phyloP scores from a whole-genome alignment of 176 grass and related monocot genomes.

The Bothriochloa decipiens region DNA sequence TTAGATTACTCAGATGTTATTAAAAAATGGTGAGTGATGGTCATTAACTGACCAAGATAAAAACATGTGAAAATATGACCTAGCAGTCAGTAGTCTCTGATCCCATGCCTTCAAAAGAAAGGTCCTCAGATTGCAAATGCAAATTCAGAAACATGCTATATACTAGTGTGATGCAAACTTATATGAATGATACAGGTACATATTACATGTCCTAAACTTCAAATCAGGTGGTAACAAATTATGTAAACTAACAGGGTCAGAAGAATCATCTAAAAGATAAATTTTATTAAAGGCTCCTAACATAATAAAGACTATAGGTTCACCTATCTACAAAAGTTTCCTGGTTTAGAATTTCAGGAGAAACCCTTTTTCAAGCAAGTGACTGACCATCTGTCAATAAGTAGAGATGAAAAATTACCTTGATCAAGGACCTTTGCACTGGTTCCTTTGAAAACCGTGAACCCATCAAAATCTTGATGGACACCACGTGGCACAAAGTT shows the following conservation, averaged over 20 bases:
- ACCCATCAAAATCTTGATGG: constrained; percentile 64
- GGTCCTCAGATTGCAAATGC: neutral
- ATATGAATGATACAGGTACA: constrained; percentile 5
- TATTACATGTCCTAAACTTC: constrained; percentile 10
- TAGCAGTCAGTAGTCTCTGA: constrained; percentile 25
- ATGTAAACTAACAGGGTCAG: neutral
- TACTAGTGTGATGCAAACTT: neutral
- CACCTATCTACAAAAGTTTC: constrained; percentile 8
- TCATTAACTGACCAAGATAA: neutral
- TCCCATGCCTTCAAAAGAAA: neutral
- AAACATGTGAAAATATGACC: constrained; percentile 16
- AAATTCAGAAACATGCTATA: constrained; percentile 4
- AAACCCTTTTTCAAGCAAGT: constrained; percentile 12
- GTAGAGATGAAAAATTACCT: constrained; percentile 51
- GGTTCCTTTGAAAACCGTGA: constrained; percentile 59
- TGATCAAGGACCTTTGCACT: constrained; percentile 64
- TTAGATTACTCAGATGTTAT: constrained; percentile 9
- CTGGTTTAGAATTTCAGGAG: constrained; percentile 7
- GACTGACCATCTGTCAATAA: constrained; percentile 4
- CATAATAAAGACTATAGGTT: neutral
- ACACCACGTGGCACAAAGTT: constrained; percentile 37
- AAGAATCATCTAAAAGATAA: constrained; percentile 14
- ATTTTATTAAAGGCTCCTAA: neutral
- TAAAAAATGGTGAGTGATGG: neutral
- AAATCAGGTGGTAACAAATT: neutral